Evolutionary conservation across 441 rosid species (phyloP).

Genomic region (Kokia cookei): DNA sequence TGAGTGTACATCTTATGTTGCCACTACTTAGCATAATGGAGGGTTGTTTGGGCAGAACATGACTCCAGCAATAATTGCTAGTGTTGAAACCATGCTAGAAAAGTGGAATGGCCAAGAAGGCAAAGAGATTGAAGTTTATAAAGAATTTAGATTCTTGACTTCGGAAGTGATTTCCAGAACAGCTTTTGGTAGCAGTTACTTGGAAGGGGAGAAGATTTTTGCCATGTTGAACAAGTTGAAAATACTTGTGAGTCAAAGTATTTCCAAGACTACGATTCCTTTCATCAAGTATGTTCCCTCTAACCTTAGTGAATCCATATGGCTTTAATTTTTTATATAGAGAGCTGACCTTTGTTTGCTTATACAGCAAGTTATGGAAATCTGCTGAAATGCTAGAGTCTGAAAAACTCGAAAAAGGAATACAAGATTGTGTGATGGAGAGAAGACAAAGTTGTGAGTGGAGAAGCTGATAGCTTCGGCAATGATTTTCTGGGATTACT

Average conservation of each 20-base stretch:
- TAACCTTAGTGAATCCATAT: background rate
- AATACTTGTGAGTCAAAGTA: background rate
- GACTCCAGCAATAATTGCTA: too few species aligned
- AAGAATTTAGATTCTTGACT: too few species aligned
- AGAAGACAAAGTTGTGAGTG: slow-evolving; percentile 21
- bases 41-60: too few species aligned
- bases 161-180: too few species aligned
- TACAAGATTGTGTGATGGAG: slow-evolving; percentile 23
- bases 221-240: background rate
- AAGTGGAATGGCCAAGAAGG: too few species aligned
- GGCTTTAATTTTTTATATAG: background rate
- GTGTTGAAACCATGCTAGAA: too few species aligned
- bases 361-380: slow-evolving; percentile 23
- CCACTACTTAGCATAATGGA: background rate
- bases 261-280: slow-evolving; percentile 15
- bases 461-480: slow-evolving; percentile 19
- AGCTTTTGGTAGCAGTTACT: too few species aligned
- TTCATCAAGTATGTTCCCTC: slow-evolving; percentile 12
- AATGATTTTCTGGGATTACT: slow-evolving; percentile 40
- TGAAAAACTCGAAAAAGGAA: slow-evolving; percentile 24
- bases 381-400: slow-evolving; percentile 29
- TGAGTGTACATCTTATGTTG: background rate
- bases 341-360: background rate
- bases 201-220: slow-evolving; percentile 8
- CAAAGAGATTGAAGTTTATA: too few species aligned